These are phyloP conservation scores for Verticillium longisporum DNA, from an alignment of 2,329 filamentous ascomycete species.

Conservation along the genomic window DNA sequence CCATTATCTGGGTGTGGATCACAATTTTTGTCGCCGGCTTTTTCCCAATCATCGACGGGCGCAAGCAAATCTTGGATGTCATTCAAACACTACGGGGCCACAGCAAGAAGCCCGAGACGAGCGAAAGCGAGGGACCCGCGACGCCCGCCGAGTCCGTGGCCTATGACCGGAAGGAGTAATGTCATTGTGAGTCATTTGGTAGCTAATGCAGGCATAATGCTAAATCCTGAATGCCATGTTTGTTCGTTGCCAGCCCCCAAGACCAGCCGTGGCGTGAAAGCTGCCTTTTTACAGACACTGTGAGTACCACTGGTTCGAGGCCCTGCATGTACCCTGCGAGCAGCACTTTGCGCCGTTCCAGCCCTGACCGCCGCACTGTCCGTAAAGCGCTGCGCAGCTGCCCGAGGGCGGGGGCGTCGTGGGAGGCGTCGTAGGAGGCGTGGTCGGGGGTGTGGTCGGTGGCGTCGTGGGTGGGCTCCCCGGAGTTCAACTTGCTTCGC, in stretches of 20 bases:
- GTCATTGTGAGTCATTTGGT: background rate
- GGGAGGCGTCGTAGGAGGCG: background rate
- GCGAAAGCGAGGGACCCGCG: background rate
- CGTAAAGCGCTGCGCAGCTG: slow-evolving; percentile 11
- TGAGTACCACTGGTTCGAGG: slow-evolving; percentile 29
- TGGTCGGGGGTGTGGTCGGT: background rate
- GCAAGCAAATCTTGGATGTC: slow-evolving; percentile 19
- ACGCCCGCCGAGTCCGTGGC: background rate
- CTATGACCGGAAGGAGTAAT: background rate
- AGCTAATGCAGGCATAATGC: too few species aligned
- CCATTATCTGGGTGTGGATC: slow-evolving; percentile 46
- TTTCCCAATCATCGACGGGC: slow-evolving; percentile 42
- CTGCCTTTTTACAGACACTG: slow-evolving; percentile 27
- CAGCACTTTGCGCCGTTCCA: slow-evolving; percentile 19
- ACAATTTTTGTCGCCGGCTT: slow-evolving; percentile 42
- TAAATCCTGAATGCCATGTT: too few species aligned
- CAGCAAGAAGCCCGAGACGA: background rate
- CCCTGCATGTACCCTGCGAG: slow-evolving; percentile 18
- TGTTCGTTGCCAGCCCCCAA: too few species aligned
- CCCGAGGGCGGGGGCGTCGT: slow-evolving; percentile 5
- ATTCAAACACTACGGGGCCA: background rate
- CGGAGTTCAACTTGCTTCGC: slow-evolving; percentile 21
- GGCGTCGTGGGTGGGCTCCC: background rate
- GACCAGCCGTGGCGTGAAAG: too few species aligned
- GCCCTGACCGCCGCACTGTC: slow-evolving; percentile 16